Evolutionary conservation across 192 early-diverging fungal genomes (phyloP).

Genomic region (Umbelopsis sp.): DNA sequence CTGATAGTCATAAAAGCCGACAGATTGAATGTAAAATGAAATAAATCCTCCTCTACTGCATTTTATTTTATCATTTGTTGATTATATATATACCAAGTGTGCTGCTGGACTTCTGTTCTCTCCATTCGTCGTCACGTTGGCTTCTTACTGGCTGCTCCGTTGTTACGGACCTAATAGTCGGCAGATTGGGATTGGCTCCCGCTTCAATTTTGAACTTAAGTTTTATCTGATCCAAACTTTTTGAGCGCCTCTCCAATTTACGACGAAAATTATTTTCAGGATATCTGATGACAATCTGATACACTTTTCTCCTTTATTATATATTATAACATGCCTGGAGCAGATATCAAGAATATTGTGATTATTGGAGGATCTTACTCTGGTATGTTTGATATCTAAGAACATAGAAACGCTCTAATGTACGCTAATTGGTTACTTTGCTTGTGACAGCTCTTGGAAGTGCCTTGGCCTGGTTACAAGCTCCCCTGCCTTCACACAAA

Average conservation of each 20-base stretch:
- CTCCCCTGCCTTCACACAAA: slow-evolving; percentile 48
- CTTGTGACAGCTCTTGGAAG: slow-evolving; percentile 34
- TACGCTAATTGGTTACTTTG: background rate
- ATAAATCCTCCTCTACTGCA: too few species aligned
- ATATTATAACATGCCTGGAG: background rate
- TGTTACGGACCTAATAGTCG: too few species aligned
- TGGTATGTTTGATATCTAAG: slow-evolving; percentile 29
- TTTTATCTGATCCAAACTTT: too few species aligned
- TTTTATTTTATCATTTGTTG: too few species aligned
- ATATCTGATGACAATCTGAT: background rate
- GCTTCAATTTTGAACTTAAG: too few species aligned
- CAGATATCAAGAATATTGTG: slow-evolving; percentile 38
- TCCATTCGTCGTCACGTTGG: too few species aligned
- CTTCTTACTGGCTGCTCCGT: too few species aligned
- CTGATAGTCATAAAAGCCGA: too few species aligned
- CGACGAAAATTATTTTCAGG: background rate
- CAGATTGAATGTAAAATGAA: too few species aligned
- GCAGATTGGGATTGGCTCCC: too few species aligned
- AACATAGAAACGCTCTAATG: background rate
- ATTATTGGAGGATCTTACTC: slow-evolving; percentile 57
- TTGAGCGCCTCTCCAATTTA: background rate
- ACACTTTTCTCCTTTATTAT: background rate
- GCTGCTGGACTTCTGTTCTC: too few species aligned
- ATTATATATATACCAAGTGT: too few species aligned
- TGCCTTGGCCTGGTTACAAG: slow-evolving; percentile 31